These are phyloP conservation scores for Aspergillus wentii DNA, from an alignment of 495 filamentous ascomycete genomes.

Conservation along the genomic window DNA sequence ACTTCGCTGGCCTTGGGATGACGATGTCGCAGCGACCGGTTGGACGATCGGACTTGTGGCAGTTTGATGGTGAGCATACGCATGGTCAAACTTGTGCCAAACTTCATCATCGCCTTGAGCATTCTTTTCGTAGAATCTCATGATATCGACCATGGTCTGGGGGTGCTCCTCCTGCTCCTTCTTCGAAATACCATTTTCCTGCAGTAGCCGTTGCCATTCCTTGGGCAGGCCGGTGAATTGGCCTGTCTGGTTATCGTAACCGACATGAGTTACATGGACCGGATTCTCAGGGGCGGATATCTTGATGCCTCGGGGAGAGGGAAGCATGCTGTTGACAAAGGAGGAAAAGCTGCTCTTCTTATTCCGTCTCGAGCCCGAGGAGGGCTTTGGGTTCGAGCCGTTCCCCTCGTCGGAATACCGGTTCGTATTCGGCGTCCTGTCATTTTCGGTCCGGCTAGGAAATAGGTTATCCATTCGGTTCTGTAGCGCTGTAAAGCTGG, in stretches of 20 bases:
- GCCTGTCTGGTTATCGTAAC: slow-evolving; percentile 93
- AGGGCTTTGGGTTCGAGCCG: slow-evolving; percentile 48
- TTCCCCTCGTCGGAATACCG: slow-evolving; percentile 82
- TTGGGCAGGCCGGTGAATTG: slow-evolving; percentile 96
- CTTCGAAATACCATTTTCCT: slow-evolving; percentile 94
- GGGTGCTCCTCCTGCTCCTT: slow-evolving; percentile 94
- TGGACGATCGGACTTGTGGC: slow-evolving; percentile 30
- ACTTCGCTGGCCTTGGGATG: slow-evolving; percentile 20
- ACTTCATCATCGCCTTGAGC: slow-evolving; percentile 79
- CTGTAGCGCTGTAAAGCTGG: slow-evolving; percentile 65
- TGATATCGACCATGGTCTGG: slow-evolving; percentile 88
- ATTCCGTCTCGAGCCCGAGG: slow-evolving; percentile 55
- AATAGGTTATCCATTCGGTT: slow-evolving; percentile 57
- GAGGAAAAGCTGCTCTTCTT: slow-evolving; percentile 95
- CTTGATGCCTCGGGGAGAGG: slow-evolving; percentile 82
- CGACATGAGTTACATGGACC: slow-evolving; percentile 95
- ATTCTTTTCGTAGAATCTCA: slow-evolving; percentile 94
- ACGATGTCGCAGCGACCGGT: slow-evolving; percentile 8
- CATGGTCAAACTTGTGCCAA: slow-evolving; percentile 94
- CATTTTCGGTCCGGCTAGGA: slow-evolving; percentile 26
- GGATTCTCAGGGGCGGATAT: slow-evolving; percentile 97
- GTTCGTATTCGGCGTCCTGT: slow-evolving; percentile 55
- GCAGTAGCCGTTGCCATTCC: slow-evolving; percentile 94
- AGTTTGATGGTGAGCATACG: slow-evolving; percentile 55
- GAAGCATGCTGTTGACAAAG: slow-evolving; percentile 89